Evolutionary conservation across 1,139 yeast genomes (phyloP), one percentile per base, ranked within the genome.

Genomic region (Lodderomyces theae): DNA sequence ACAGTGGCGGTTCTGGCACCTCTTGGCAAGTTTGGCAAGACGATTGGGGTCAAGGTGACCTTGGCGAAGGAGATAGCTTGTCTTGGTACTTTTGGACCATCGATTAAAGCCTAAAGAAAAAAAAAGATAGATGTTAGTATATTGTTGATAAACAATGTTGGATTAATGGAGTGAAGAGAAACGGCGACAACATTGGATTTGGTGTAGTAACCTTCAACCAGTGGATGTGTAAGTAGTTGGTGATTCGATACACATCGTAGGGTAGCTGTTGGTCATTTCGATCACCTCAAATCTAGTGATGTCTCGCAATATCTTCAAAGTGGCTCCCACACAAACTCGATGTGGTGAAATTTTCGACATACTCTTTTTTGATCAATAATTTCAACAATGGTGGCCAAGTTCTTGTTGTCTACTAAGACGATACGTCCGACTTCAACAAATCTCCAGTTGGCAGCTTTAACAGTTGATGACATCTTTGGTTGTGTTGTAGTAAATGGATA

Each of bases 391-490:
- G 95, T 78, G 65, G 97, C 97, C 69, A 90, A 79, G 50, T 67
- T 66, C 77, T 86, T 85, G 77, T 81, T 78, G 82, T 81, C 75
- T 72, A 92, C 71, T 69, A 90, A 85, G 75, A 90, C 96, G 70
- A 94, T 88, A 80, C 98, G 96, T 73, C 99, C 99, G 69, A 90
- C 86, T 82, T 92, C 96, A 72, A 94, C 98, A 72, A 80, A 84
- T 86, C 97, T 88, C 97, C 97, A 90, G 90, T 86, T 87, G 75
- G 95, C 80, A 73, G 95, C 86, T 80, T 86, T 86, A 74, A 90
- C 94, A 69, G 86, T 77, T 71, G 95, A 61, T 37, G 53, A 49
- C 74, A 68, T 69, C 50, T 54, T 42, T 39, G 41, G 26, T 44
- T 36, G 28, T 19, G 34, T 29, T 35, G 34, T 35, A 34, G 26